phyloP scores from a whole-genome alignment of 2,329 filamentous ascomycete species.

The Myriosclerotinia curreyana region DNA sequence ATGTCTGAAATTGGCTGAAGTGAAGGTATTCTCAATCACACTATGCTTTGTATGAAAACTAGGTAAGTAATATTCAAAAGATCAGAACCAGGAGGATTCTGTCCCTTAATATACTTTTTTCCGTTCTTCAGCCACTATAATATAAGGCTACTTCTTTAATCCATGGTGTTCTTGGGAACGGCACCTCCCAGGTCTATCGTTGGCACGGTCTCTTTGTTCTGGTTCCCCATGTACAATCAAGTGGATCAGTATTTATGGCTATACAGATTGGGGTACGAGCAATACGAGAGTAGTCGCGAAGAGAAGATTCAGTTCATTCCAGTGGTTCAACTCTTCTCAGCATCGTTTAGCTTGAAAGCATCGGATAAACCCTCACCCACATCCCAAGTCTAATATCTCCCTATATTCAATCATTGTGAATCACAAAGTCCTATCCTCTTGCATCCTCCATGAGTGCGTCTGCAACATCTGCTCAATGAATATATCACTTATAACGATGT shows the following conservation, averaged over 20 bases:
- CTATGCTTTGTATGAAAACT: too few relatives aligned
- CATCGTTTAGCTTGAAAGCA: not conserved
- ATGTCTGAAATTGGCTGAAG: too few relatives aligned
- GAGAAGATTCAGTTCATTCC: not conserved
- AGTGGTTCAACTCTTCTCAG: not conserved
- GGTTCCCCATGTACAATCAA: not conserved
- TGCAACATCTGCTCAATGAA: not conserved
- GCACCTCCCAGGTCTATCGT: not conserved
- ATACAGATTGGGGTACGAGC: rapidly evolving
- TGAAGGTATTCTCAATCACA: not conserved
- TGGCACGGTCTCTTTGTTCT: not conserved
- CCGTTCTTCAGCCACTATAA: not conserved
- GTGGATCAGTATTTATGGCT: too few relatives aligned
- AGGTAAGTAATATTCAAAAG: not conserved
- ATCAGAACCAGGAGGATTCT: not conserved
- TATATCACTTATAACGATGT: not conserved
- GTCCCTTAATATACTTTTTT: not conserved
- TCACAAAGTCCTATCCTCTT: not conserved
- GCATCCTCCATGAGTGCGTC: not conserved
- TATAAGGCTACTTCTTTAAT: not conserved
- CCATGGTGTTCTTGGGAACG: not conserved
- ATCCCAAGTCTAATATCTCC: not conserved
- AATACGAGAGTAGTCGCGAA: not conserved
- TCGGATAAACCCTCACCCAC: not conserved
- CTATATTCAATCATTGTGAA: not conserved